Base-by-base conservation (phyloP, 768 basidiomycete species). In the Tylopilus plumbeoviolaceoides region DNA sequence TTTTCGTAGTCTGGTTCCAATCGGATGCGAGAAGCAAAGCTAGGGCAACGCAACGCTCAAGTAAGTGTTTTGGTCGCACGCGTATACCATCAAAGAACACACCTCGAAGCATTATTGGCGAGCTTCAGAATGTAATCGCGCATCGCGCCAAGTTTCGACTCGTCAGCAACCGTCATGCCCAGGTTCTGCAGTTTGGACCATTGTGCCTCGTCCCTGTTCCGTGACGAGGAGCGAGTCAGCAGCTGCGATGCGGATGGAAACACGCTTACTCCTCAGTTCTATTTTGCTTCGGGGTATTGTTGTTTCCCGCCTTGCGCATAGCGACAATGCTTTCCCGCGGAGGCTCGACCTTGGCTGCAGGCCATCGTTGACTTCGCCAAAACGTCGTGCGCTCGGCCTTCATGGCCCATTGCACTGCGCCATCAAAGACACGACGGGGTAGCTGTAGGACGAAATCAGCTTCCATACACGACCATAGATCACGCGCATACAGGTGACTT, bases 401-500 rank as follows among this genome's bases (percentile, higher is more conserved):
- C 78, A 87, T 85, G 0, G 95, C 94, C 90, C 95, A 97, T 40
- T 84, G 77, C 17, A 94, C 78, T 0, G 91, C 87, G 0, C 90
- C 84, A 57, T 95, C 91, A 52, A 95, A 84, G 28, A 95, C 83
- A 46, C 85, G 81, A 41, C 95, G 75, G 57, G 82, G 63, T 21
- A 85, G 63, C 80, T 82, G n/a, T 31, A 30, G 23, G 40, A 47
- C n/a, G 1, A 49, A 18, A 39, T 54, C 33, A 59, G 49, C 17
- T 7, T 7, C 31, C 12, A 18, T 54, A 46, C 1, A 46, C 1
- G 31, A 30, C 27, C 40, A 21, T 1, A 27, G 41, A 27, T n/a
- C n/a, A 18, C 6, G 41, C 5, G 68, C 88, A 31, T 66, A 98
- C 95, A 1, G 91, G 85, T 44, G 84, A 75, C 55, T 92, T 86